phyloP scores from a whole-genome alignment of 2,329 filamentous ascomycete genomes.

The Blastomyces silverae region DNA sequence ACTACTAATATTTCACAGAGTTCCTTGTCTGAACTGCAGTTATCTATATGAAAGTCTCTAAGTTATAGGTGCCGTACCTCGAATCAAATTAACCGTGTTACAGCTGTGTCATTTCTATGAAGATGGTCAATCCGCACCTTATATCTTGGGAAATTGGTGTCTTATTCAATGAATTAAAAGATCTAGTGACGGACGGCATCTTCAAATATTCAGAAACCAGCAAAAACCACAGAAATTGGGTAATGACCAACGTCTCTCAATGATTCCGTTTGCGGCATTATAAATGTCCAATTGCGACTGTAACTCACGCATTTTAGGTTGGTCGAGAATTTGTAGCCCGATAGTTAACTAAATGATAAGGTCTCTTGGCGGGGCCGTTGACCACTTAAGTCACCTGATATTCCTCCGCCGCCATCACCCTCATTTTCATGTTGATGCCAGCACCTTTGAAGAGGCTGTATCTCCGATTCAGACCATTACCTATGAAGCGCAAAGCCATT shows the following conservation, averaged over 20 bases:
- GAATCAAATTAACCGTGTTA: not conserved
- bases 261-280: not conserved
- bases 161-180: not conserved
- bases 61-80: no score
- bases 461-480: not conserved
- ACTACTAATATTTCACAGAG: not conserved
- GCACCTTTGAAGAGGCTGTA: not conserved
- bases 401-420: not conserved
- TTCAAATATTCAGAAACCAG: not conserved
- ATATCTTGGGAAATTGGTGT: not conserved
- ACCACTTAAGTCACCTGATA: conserved; percentile 6
- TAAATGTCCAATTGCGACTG: not conserved
- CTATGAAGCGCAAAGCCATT: not conserved
- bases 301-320: not conserved
- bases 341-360: not conserved
- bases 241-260: not conserved
- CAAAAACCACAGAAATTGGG: not conserved
- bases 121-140: not conserved
- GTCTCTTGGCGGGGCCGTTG: not conserved
- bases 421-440: not conserved
- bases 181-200: not conserved
- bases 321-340: no score
- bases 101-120: not conserved
- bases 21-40: no score
- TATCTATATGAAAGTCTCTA: no score